phyloP scores from a whole-genome alignment of 139 green algal genomes.

The Haematococcus sp. region DNA sequence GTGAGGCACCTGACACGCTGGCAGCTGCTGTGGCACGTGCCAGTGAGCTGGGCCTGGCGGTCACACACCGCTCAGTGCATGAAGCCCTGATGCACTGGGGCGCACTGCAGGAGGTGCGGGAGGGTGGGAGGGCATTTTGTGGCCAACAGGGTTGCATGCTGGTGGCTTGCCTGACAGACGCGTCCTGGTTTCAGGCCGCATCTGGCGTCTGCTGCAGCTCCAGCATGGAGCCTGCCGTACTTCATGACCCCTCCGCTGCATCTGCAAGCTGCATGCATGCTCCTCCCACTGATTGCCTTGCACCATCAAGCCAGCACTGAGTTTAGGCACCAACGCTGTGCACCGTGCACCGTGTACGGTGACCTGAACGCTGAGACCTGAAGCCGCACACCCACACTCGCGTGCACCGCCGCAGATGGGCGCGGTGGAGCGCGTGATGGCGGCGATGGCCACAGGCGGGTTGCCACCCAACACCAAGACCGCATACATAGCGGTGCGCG shows the following conservation, averaged over 20 bases:
- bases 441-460: background rate
- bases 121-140: background rate
- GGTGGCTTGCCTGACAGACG: background rate
- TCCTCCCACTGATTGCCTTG: no score
- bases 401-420: background rate
- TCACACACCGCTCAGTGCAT: constrained; percentile 4
- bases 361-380: no score
- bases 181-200: no score
- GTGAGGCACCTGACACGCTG: constrained; percentile 7
- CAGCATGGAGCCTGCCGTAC: no score
- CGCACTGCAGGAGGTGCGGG: constrained; percentile 1
- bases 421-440: constrained; percentile 3
- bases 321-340: no score
- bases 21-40: background rate
- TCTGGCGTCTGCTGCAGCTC: no score
- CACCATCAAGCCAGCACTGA: no score
- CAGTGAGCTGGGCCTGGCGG: constrained; percentile 5
- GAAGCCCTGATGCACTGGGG: constrained; percentile 3
- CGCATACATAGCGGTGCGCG: background rate
- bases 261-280: background rate
- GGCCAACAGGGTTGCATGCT: background rate
- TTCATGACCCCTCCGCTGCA: no score
- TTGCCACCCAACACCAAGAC: constrained; percentile 3
- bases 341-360: no score
- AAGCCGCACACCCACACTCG: background rate